Evolutionary conservation across 805 yeast species (phyloP).

Genomic region (Ogataea paraovalis): DNA sequence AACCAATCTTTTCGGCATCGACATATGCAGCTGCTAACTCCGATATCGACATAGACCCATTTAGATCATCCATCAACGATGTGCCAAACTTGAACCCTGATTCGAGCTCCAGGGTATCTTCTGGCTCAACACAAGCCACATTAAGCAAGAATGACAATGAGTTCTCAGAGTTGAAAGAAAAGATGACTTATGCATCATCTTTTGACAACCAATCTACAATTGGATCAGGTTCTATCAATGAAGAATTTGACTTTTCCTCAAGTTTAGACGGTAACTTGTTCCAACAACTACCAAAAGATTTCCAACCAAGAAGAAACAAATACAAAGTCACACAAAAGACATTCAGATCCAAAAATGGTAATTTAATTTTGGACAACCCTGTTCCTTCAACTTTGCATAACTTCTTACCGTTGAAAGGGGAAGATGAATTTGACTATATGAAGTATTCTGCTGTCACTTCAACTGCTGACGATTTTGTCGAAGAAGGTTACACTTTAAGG

Average conservation of each 20-base stretch:
- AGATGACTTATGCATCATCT: constrained; percentile 14
- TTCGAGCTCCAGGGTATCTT: constrained; percentile 18
- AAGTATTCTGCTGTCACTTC: constrained; percentile 96
- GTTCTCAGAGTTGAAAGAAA: constrained; percentile 7
- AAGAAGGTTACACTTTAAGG: constrained; percentile 79
- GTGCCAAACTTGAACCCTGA: constrained; percentile 24
- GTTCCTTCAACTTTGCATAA: constrained; percentile 84
- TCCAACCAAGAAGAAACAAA: constrained; percentile 36
- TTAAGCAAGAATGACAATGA: constrained; percentile 5
- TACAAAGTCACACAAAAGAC: constrained; percentile 46
- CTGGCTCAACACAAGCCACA: constrained; percentile 22
- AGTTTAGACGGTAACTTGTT: constrained; percentile 32
- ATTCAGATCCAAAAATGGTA: constrained; percentile 72
- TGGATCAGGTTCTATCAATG: constrained; percentile 15
- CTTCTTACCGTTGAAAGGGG: constrained; percentile 81
- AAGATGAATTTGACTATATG: constrained; percentile 94
- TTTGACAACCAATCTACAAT: constrained; percentile 17
- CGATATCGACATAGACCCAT: constrained; percentile 23
- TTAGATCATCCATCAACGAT: constrained; percentile 13
- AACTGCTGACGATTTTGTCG: constrained; percentile 80
- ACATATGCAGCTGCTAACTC: constrained; percentile 58
- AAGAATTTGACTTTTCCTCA: constrained; percentile 18
- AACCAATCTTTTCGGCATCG: constrained; percentile 59
- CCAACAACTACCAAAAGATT: constrained; percentile 28
- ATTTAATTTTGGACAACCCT: constrained; percentile 88